phyloP scores from a whole-genome alignment of 2,329 filamentous ascomycete species.

The Penicillium sp. region DNA sequence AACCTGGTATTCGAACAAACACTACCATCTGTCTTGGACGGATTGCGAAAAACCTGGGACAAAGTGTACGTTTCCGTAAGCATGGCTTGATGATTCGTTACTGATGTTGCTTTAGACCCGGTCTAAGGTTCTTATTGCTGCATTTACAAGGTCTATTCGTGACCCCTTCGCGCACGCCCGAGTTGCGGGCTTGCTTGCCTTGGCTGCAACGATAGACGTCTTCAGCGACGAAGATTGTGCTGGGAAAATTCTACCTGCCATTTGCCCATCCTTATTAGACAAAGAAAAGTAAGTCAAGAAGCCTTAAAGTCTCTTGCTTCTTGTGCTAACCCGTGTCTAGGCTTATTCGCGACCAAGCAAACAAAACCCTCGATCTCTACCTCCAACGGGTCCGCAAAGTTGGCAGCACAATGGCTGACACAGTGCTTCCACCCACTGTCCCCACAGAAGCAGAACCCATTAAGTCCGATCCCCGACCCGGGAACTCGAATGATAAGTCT shows the following conservation, averaged over 20 bases:
- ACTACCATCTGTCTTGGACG: slow-evolving; percentile 97
- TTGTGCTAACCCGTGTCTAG: slow-evolving; percentile 29
- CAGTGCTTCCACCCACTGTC: slow-evolving; percentile 66
- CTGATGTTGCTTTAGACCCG: slow-evolving; percentile 59
- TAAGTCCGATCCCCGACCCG: slow-evolving; percentile 67
- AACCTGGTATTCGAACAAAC: slow-evolving; percentile 95
- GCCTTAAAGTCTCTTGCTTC: not conserved
- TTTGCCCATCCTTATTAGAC: slow-evolving; percentile 84
- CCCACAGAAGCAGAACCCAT: slow-evolving; percentile 48
- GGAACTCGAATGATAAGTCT: slow-evolving; percentile 69
- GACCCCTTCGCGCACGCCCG: slow-evolving; percentile 95
- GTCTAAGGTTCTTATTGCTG: slow-evolving; percentile 87
- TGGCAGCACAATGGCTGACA: slow-evolving; percentile 75
- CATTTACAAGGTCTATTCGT: slow-evolving; percentile 82
- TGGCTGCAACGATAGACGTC: slow-evolving; percentile 79
- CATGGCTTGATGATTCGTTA: not conserved
- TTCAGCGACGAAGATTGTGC: slow-evolving; percentile 92
- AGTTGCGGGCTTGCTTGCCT: slow-evolving; percentile 82
- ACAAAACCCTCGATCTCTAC: slow-evolving; percentile 85
- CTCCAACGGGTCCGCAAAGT: slow-evolving; percentile 80
- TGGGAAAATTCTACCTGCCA: slow-evolving; percentile 73
- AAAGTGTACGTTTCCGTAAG: slow-evolving; percentile 44
- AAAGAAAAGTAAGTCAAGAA: slow-evolving; percentile 73
- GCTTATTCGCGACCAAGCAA: slow-evolving; percentile 84
- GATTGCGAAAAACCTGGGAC: slow-evolving; percentile 84